phyloP scores from a whole-genome alignment of 768 basidiomycete species.

The Clavaria fumosa region DNA sequence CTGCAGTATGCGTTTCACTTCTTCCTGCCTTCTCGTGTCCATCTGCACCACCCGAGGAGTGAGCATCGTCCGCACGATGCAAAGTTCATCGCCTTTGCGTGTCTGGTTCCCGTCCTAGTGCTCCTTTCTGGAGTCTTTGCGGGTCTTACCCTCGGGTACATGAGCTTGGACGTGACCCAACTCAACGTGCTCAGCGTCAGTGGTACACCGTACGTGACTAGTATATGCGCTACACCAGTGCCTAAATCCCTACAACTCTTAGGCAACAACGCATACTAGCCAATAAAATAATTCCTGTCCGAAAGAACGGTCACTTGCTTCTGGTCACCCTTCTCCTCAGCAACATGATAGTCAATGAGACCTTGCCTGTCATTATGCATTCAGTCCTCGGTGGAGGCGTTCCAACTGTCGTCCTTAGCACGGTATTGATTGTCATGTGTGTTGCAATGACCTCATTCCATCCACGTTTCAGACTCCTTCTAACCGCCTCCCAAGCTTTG shows the following conservation, averaged over 20 bases:
- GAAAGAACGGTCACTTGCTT: slow-evolving; percentile 68
- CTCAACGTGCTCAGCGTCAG: slow-evolving; percentile 75
- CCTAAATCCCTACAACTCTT: slow-evolving; percentile 4
- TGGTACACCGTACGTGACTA: slow-evolving; percentile 46
- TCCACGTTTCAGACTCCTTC: not conserved
- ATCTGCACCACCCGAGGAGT: too few relatives aligned
- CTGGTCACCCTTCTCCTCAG: slow-evolving; percentile 71
- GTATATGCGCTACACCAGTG: slow-evolving; percentile 14
- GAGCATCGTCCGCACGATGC: slow-evolving; percentile 10
- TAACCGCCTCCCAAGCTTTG: slow-evolving; percentile 38
- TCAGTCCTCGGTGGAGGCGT: slow-evolving; percentile 67
- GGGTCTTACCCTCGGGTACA: slow-evolving; percentile 83
- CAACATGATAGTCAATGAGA: slow-evolving; percentile 89
- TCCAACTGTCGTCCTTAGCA: slow-evolving; percentile 66
- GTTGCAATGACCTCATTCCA: too few relatives aligned
- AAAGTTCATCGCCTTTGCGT: slow-evolving; percentile 25
- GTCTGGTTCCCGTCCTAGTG: slow-evolving; percentile 74
- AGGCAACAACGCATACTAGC: slow-evolving; percentile 73
- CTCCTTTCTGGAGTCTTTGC: slow-evolving; percentile 76
- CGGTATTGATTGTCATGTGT: slow-evolving; percentile 79
- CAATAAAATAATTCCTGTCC: slow-evolving; percentile 73
- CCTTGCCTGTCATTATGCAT: slow-evolving; percentile 72
- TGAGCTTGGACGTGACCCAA: slow-evolving; percentile 88
- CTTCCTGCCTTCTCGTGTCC: too few relatives aligned
- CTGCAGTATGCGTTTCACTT: too few relatives aligned